Percentiles rank a stretch among this genome's conserved stretches.
Conservation (phyloP, 768 basidiomycete genomes). For the Scleroderma citrinum region DNA sequence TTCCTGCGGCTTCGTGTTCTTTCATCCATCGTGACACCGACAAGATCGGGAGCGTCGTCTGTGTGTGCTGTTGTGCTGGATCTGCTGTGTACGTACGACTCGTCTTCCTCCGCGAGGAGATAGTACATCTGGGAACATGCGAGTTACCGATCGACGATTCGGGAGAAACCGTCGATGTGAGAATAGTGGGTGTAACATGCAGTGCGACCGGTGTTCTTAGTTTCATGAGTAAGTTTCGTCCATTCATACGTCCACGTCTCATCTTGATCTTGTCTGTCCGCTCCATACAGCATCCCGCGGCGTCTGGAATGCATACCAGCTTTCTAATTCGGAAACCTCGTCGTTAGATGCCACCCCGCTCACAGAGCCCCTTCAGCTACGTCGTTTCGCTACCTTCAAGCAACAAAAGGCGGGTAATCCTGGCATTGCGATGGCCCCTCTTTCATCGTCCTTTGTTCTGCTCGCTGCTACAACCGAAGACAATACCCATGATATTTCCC, state of each 20-base stretch:
- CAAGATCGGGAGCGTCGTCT: conserved; percentile 4
- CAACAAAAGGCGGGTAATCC: conserved; percentile 8
- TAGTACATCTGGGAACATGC: conserved; percentile 12
- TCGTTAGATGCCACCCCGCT: conserved; percentile 20
- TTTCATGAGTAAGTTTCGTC: conserved; percentile 40
- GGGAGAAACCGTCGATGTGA: neutral
- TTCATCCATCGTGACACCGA: conserved; percentile 19
- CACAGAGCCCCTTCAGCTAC: conserved; percentile 17
- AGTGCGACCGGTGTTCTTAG: conserved; percentile 45
- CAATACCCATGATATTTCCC: conserved; percentile 36
- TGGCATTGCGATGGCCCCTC: conserved; percentile 37
- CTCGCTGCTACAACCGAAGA: conserved; percentile 38
- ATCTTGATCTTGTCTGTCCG: neutral
- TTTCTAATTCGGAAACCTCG: conserved; percentile 20
- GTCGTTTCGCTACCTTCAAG: conserved; percentile 11
- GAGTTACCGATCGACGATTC: conserved; percentile 16
- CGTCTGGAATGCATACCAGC: conserved; percentile 35
- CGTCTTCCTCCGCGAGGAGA: conserved; percentile 14
- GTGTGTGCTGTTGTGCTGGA: conserved; percentile 20
- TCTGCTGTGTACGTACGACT: conserved; percentile 18
- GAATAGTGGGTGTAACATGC: conserved; percentile 16
- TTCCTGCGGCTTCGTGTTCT: conserved; percentile 21
- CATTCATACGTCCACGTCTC: neutral
- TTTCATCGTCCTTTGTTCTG: conserved; percentile 54
- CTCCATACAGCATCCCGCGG: conserved; percentile 38